Evolutionary conservation across 768 basidiomycete species (phyloP).

Genomic region (Mycena leptocephala): DNA sequence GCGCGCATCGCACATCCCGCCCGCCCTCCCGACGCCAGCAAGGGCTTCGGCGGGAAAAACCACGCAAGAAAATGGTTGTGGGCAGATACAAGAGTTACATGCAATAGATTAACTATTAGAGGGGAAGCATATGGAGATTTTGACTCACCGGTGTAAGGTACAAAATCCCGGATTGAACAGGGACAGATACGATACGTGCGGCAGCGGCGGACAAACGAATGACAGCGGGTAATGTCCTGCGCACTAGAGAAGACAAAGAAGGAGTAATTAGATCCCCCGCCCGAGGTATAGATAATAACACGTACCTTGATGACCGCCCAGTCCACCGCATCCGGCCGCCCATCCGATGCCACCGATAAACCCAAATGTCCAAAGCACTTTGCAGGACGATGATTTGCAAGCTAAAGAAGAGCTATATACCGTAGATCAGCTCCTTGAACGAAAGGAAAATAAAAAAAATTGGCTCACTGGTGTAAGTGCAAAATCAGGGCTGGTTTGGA

Average conservation of each 20-base stretch:
- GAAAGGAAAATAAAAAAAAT: no score
- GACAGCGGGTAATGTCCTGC: not conserved
- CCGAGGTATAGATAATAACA: not conserved
- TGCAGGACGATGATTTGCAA: no score
- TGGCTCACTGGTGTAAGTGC: no score
- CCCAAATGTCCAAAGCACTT: not conserved
- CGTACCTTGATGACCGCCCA: not conserved
- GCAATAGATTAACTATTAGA: not conserved
- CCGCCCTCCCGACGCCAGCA: not conserved
- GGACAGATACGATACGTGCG: not conserved
- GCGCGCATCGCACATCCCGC: not conserved
- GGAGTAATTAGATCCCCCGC: not conserved
- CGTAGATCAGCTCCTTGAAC: no score
- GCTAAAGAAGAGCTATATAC: no score
- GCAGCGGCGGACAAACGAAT: not conserved
- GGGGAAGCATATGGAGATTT: not conserved
- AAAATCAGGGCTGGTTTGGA: no score
- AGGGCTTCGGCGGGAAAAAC: not conserved
- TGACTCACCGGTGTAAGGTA: no score
- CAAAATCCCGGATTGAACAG: no score
- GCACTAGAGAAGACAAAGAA: not conserved
- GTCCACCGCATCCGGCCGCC: not conserved
- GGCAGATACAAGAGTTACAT: not conserved
- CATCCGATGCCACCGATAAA: not conserved
- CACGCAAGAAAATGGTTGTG: not conserved